phyloP scores from a whole-genome alignment of 2,329 filamentous ascomycete genomes.

The Clarireedia sp. region DNA sequence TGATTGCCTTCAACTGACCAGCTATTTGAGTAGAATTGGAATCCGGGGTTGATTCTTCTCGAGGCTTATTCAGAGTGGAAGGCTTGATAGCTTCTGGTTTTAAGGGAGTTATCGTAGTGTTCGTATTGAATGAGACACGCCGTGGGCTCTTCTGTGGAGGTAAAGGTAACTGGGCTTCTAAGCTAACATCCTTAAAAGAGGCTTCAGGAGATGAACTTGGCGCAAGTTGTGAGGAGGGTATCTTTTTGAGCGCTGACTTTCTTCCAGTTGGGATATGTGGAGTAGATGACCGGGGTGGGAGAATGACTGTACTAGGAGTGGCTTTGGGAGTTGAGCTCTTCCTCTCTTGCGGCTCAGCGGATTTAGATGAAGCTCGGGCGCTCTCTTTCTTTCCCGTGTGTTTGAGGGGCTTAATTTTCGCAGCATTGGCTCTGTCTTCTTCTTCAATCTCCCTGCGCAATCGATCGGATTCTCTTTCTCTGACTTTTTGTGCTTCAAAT shows the following conservation, averaged over 20 bases:
- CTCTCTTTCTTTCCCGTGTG: background rate
- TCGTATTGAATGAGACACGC: constrained; percentile 18
- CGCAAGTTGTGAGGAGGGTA: constrained; percentile 15
- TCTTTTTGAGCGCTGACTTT: constrained; percentile 20
- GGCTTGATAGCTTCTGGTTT: background rate
- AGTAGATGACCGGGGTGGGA: constrained; percentile 20
- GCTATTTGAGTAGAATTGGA: background rate
- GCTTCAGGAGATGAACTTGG: constrained; percentile 19
- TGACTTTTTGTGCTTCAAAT: constrained; percentile 8
- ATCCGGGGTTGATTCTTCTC: background rate
- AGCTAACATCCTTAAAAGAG: constrained; percentile 12
- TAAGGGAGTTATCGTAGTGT: constrained; percentile 8
- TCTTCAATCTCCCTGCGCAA: constrained; percentile 9
- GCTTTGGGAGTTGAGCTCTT: constrained; percentile 9
- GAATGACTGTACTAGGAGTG: constrained; percentile 11
- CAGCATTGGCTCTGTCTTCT: constrained; percentile 3
- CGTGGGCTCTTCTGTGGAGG: constrained; percentile 10
- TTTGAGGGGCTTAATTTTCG: background rate
- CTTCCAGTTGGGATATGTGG: constrained; percentile 21
- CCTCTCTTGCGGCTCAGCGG: background rate
- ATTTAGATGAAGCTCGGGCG: background rate
- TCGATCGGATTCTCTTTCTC: constrained; percentile 11
- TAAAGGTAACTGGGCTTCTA: constrained; percentile 21
- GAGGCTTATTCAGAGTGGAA: background rate
- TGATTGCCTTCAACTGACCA: background rate